A percentile compares a stretch with the other conserved stretches of the same genome.
Conservation (phyloP, 2,329 filamentous ascomycete genomes). For the Chaetothyriales sp. region DNA sequence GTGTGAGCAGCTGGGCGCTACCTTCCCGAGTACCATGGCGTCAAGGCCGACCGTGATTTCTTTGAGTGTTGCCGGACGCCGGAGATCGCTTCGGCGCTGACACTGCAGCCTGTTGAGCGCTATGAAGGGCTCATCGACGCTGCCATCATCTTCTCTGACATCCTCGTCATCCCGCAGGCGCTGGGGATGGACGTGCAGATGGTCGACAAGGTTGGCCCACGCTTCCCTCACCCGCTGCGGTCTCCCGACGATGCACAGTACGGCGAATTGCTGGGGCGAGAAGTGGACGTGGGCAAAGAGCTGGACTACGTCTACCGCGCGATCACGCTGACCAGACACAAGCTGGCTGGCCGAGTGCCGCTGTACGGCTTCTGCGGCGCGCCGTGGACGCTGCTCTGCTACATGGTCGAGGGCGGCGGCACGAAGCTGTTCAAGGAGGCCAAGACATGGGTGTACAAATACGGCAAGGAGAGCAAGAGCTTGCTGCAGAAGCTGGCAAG, state of each 20-base stretch:
- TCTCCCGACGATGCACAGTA: constrained; percentile 76
- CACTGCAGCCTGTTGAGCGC: constrained; percentile 86
- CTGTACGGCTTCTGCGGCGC: constrained; percentile 94
- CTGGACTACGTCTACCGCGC: constrained; percentile 92
- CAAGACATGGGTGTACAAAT: constrained; percentile 94
- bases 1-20: constrained; percentile 66
- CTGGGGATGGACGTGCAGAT: constrained; percentile 99
- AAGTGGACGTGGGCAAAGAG: constrained; percentile 74
- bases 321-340: constrained; percentile 78
- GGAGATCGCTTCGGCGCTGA: constrained; percentile 84
- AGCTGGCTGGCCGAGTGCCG: constrained; percentile 76
- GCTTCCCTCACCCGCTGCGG: constrained; percentile 75
- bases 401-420: constrained; percentile 97
- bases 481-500: constrained; percentile 85
- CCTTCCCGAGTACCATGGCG: constrained; percentile 93
- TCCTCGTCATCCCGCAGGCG: constrained; percentile 91
- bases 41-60: constrained; percentile 81
- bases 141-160: constrained; percentile 98
- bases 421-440: constrained; percentile 87
- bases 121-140: constrained; percentile 84
- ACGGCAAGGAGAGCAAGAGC: constrained; percentile 64
- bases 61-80: constrained; percentile 94
- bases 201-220: constrained; percentile 91
- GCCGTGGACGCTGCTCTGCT: constrained; percentile 92
- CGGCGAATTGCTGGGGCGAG: constrained; percentile 55